A percentile compares a stretch with the other conserved stretches of the same genome.
These are phyloP conservation scores for Termitomyces sp. DNA, from an alignment of 768 basidiomycete genomes.

Conservation along the genomic window DNA sequence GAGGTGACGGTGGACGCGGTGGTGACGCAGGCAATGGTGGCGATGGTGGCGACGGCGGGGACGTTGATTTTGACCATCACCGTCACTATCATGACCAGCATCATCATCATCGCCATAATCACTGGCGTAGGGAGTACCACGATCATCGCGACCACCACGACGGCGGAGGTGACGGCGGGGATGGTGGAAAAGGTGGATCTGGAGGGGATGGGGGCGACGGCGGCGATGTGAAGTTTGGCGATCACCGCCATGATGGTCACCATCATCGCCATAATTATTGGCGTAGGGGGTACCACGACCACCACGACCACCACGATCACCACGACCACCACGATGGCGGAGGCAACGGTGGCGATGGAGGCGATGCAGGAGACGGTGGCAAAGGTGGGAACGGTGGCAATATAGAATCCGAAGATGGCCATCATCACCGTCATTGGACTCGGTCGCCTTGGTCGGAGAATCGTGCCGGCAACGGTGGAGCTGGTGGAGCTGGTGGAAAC, in stretches of 20 bases:
- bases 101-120: neutral
- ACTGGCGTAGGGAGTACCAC: neutral
- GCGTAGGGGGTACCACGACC: no score
- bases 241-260: neutral
- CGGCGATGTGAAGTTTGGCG: neutral
- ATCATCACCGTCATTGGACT: neutral
- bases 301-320: neutral
- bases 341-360: neutral
- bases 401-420: neutral
- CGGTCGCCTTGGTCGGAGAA: neutral
- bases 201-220: neutral
- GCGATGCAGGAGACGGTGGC: slow-evolving; percentile 1
- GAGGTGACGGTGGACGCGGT: neutral
- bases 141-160: neutral
- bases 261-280: neutral
- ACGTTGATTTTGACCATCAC: neutral
- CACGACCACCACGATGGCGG: neutral
- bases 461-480: neutral
- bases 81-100: neutral
- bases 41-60: neutral
- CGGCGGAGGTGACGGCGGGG: no score
- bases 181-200: no score
- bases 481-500: neutral
- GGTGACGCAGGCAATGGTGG: neutral
- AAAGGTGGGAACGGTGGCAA: slow-evolving; percentile 1